Evolutionary conservation across 257 asterid species (phyloP).

Genomic region (Salvia rosmarinus): DNA sequence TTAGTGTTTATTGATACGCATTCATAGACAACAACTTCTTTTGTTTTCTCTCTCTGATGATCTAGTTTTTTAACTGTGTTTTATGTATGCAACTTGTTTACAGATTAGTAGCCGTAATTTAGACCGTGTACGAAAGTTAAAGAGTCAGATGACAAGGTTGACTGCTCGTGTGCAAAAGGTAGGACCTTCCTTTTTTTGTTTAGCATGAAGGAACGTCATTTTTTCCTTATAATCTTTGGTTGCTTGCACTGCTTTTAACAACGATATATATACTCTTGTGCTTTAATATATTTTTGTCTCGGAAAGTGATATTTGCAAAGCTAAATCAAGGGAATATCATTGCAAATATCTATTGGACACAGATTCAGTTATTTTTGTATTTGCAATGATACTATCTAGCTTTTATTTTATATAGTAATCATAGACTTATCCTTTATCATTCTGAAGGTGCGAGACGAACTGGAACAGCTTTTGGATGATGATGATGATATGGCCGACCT

Average conservation of each 20-base stretch:
- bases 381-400: background rate
- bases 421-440: constrained; percentile 24
- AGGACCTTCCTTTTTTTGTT: background rate
- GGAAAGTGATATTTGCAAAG: background rate
- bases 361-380: background rate
- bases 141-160: constrained; percentile 95
- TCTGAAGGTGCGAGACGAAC: constrained; percentile 90
- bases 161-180: constrained; percentile 98
- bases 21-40: background rate
- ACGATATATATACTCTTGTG: background rate
- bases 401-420: background rate
- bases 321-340: no score
- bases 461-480: constrained; percentile 94
- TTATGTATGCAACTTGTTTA: constrained; percentile 27
- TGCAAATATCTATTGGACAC: background rate
- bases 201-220: background rate
- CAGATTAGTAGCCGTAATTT: constrained; percentile 95
- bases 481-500: constrained; percentile 99
- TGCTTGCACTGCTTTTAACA: constrained; percentile 2
- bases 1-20: background rate
- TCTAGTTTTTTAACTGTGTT: background rate
- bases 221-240: background rate
- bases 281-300: background rate
- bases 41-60: background rate
- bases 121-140: constrained; percentile 81